Evolutionary conservation across 2,329 filamentous ascomycete species (phyloP).

Genomic region (Neofusicoccum cordaticola): DNA sequence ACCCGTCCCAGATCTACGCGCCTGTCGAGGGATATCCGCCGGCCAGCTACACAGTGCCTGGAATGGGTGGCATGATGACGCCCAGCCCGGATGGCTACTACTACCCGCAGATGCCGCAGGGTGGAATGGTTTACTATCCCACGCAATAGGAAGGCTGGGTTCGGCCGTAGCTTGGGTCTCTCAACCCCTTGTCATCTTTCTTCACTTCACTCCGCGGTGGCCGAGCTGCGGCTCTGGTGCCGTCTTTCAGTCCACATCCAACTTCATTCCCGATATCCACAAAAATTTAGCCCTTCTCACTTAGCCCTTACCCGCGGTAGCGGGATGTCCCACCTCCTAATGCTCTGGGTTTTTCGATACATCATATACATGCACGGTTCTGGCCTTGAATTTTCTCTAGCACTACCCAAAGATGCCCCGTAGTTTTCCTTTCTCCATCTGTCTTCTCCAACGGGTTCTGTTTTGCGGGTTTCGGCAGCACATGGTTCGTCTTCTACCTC

Average conservation of each 20-base stretch:
- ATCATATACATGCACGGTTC: slow-evolving; percentile 8
- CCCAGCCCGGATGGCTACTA: slow-evolving; percentile 53
- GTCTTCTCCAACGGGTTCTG: not conserved
- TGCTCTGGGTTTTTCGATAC: not conserved
- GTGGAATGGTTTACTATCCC: slow-evolving; percentile 58
- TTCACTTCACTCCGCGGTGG: not conserved
- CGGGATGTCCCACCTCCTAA: slow-evolving; percentile 1
- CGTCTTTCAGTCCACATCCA: not conserved
- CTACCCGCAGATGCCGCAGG: slow-evolving; percentile 53
- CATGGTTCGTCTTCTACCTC: not conserved
- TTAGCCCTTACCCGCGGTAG: not conserved
- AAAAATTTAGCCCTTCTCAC: slow-evolving; percentile 9
- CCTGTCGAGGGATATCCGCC: slow-evolving; percentile 43
- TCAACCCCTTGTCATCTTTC: not conserved
- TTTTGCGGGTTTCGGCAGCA: slow-evolving; percentile 9
- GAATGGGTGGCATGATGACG: slow-evolving; percentile 79
- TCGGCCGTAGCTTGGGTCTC: slow-evolving; percentile 4
- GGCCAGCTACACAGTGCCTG: slow-evolving; percentile 54
- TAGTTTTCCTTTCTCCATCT: not conserved
- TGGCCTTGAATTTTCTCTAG: not conserved
- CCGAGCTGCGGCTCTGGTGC: not conserved
- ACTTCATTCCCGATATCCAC: slow-evolving; percentile 6
- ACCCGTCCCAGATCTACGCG: slow-evolving; percentile 64
- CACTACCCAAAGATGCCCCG: slow-evolving; percentile 9
- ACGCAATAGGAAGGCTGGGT: slow-evolving; percentile 23